Conservation (phyloP, 2,329 filamentous ascomycete genomes). For the Fusarium keratoplasticum region DNA sequence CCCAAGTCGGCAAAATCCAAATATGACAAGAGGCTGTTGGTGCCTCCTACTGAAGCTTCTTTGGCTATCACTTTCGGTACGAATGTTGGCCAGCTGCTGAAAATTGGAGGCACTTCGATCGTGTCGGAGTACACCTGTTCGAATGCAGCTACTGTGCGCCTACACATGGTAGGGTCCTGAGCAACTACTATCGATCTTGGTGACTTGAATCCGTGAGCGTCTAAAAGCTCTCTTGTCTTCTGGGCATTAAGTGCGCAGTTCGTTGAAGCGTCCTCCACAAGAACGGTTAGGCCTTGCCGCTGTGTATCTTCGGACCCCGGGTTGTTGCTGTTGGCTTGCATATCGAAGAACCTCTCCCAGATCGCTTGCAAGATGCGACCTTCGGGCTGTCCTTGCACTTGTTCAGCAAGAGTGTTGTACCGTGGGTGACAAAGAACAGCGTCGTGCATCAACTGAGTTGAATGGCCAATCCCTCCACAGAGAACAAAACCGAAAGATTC, state of each 20-base stretch:
- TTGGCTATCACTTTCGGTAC: constrained; percentile 13
- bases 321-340: neutral
- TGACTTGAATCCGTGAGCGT: constrained; percentile 24
- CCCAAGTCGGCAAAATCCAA: constrained; percentile 7
- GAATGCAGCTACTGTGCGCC: constrained; percentile 34
- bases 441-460: constrained; percentile 34
- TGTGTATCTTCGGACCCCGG: neutral
- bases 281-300: neutral
- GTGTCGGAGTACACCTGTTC: constrained; percentile 23
- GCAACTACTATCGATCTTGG: constrained; percentile 34
- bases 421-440: constrained; percentile 29
- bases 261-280: constrained; percentile 37
- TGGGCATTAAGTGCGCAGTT: constrained; percentile 38
- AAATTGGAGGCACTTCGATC: neutral
- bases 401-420: constrained; percentile 14
- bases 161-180: constrained; percentile 39
- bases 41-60: neutral
- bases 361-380: constrained; percentile 30
- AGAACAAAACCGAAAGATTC: constrained; percentile 20
- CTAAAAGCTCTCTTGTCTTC: constrained; percentile 30
- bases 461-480: constrained; percentile 38
- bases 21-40: neutral
- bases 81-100: constrained; percentile 37
- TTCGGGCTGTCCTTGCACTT: constrained; percentile 24
- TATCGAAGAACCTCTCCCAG: constrained; percentile 24